These are phyloP conservation scores for Nothophaeocryptopus gaeumannii DNA, from an alignment of 2,329 filamentous ascomycete species.

Conservation along the genomic window DNA sequence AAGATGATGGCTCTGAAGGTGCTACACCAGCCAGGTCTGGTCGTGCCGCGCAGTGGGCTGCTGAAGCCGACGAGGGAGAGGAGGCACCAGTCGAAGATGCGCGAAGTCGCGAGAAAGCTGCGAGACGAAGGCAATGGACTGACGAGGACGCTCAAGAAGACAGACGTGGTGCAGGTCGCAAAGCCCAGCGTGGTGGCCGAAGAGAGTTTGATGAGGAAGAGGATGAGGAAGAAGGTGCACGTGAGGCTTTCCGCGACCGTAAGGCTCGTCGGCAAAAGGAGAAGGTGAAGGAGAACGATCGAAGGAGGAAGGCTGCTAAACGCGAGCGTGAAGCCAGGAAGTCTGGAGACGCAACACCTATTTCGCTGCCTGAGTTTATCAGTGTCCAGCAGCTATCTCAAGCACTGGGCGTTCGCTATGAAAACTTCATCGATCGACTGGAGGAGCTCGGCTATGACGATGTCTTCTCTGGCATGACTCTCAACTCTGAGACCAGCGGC, in stretches of 20 bases:
- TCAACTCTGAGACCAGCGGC: conserved; percentile 86
- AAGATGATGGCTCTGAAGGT: neutral
- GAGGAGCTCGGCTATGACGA: conserved; percentile 87
- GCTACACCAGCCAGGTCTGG: neutral
- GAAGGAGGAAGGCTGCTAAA: conserved; percentile 23
- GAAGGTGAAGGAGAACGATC: conserved; percentile 23
- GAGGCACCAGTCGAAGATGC: neutral
- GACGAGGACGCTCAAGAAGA: conserved; percentile 22
- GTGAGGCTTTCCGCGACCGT: conserved; percentile 26
- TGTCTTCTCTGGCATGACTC: conserved; percentile 74
- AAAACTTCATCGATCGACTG: conserved; percentile 71
- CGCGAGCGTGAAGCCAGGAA: conserved; percentile 29
- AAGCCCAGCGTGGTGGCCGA: conserved; percentile 17
- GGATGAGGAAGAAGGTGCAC: conserved; percentile 27
- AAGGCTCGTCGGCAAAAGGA: conserved; percentile 24
- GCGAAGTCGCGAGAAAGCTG: conserved; percentile 8
- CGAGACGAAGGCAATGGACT: conserved; percentile 17
- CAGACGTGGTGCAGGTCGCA: conserved; percentile 13
- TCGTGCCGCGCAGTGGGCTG: neutral
- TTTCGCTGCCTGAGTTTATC: conserved; percentile 87
- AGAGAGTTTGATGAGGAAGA: conserved; percentile 28
- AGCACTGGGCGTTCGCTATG: conserved; percentile 67
- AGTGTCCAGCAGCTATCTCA: conserved; percentile 78
- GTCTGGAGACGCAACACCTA: conserved; percentile 51
- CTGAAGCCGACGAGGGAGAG: conserved; percentile 4